phyloP scores from a whole-genome alignment of 352 stramenopile genomes.

The Blastocystis sp. region DNA sequence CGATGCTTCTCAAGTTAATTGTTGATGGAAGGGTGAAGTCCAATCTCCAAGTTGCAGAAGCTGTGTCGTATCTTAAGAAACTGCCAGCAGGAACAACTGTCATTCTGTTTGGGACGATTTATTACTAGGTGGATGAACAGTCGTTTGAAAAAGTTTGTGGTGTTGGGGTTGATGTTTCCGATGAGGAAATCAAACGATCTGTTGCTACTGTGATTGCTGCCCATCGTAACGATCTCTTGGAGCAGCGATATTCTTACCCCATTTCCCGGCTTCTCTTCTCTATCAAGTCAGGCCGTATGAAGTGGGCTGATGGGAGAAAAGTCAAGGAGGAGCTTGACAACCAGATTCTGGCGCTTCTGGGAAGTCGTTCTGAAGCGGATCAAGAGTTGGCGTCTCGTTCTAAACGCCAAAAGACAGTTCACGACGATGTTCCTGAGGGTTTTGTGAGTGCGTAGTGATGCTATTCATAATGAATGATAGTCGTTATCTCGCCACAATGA shows the following conservation, averaged over 20 bases:
- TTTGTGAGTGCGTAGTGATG: slow-evolving; percentile 7
- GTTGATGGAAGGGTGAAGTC: slow-evolving; percentile 53
- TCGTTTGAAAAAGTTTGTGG: slow-evolving; percentile 14
- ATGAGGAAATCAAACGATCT: slow-evolving; percentile 9
- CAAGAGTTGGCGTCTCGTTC: background rate
- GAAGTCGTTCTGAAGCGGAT: background rate
- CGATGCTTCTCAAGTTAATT: background rate
- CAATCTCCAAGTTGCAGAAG: slow-evolving; percentile 47
- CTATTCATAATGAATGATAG: background rate
- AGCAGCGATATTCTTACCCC: slow-evolving; percentile 37
- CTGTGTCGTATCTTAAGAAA: slow-evolving; percentile 31
- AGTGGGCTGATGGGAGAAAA: slow-evolving; percentile 57
- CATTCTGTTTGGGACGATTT: background rate
- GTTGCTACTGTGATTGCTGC: slow-evolving; percentile 12
- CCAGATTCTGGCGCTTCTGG: slow-evolving; percentile 11
- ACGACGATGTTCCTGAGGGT: background rate
- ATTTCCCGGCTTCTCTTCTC: slow-evolving; percentile 41
- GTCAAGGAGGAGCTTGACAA: background rate
- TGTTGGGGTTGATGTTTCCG: slow-evolving; percentile 21
- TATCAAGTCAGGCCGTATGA: slow-evolving; percentile 46
- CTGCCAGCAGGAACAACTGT: background rate
- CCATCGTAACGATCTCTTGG: background rate
- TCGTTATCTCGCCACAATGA: slow-evolving; percentile 5
- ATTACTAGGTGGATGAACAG: background rate
- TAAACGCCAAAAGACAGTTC: slow-evolving; percentile 6